phyloP scores from a whole-genome alignment of 371 early-diverging fungal species.

The Saksenaea oblongispora region DNA sequence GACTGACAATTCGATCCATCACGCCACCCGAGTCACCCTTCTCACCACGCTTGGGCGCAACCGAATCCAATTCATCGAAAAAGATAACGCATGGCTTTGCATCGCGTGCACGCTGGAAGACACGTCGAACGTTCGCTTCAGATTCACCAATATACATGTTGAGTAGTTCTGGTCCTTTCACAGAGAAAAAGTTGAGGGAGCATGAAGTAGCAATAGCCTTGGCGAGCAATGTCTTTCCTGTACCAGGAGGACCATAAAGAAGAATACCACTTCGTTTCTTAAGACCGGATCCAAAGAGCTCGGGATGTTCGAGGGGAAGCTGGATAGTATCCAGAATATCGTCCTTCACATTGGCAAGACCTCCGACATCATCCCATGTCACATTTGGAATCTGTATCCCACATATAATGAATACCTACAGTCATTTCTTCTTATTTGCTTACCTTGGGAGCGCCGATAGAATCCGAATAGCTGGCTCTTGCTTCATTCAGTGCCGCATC shows the following conservation, averaged over 20 bases:
- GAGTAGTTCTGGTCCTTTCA: slow-evolving; percentile 98
- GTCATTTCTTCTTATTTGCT: not conserved
- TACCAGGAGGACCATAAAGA: slow-evolving; percentile 99
- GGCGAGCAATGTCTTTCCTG: slow-evolving; percentile 99
- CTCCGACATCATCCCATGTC: slow-evolving; percentile 99
- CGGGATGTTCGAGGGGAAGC: slow-evolving; percentile 96
- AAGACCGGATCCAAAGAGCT: slow-evolving; percentile 95
- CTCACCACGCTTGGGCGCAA: slow-evolving; percentile 96
- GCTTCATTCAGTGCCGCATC: slow-evolving; percentile 78
- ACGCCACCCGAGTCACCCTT: slow-evolving; percentile 98
- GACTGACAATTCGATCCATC: slow-evolving; percentile 97
- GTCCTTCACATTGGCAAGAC: slow-evolving; percentile 95
- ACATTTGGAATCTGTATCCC: slow-evolving; percentile 84
- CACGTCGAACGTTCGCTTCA: slow-evolving; percentile 95
- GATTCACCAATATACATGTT: slow-evolving; percentile 94
- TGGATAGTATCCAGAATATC: slow-evolving; percentile 98
- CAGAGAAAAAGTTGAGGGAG: slow-evolving; percentile 96
- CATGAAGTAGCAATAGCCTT: slow-evolving; percentile 99
- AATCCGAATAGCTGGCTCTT: slow-evolving; percentile 84
- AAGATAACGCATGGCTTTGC: slow-evolving; percentile 99
- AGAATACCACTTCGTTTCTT: slow-evolving; percentile 96
- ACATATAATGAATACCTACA: not conserved
- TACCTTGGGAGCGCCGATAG: slow-evolving; percentile 93
- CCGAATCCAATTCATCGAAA: slow-evolving; percentile 99
- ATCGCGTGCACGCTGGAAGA: slow-evolving; percentile 98